Conservation (phyloP, 1,284 basidiomycete species). For the Puccinia triticina region DNA sequence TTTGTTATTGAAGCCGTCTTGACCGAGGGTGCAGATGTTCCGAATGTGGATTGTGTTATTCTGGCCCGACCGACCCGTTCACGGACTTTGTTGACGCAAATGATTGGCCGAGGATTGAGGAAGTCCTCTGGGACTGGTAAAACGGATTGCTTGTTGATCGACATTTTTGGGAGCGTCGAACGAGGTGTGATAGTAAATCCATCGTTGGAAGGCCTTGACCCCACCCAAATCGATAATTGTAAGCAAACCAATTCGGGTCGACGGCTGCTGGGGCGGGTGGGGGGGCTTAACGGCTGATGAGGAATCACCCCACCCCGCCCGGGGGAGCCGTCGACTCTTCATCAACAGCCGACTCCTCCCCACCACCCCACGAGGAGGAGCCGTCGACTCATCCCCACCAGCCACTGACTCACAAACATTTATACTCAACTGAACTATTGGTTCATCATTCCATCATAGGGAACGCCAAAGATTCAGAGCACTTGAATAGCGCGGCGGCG, state of each 20-base stretch:
- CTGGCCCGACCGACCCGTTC: constrained; percentile 70
- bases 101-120: constrained; percentile 93
- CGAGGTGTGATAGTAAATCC: constrained; percentile 66
- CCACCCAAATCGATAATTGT: constrained; percentile 13
- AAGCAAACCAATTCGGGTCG: no score
- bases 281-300: no score
- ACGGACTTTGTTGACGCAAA: constrained; percentile 85
- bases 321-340: no score
- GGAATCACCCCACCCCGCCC: no score
- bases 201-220: constrained; percentile 55
- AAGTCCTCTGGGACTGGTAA: constrained; percentile 81
- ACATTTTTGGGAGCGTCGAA: constrained; percentile 79
- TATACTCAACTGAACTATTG: background rate
- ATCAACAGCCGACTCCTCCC: no score
- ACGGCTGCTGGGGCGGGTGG: no score
- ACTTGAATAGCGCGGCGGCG: background rate
- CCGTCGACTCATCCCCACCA: no score
- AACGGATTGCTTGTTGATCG: constrained; percentile 81
- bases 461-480: background rate
- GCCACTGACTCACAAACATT: no score
- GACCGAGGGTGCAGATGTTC: constrained; percentile 88
- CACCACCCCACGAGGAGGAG: no score
- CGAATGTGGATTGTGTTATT: constrained; percentile 57
- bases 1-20: constrained; percentile 66
- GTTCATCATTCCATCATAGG: background rate